Conservation (phyloP, 495 filamentous ascomycete species). For the Xylaria cubensis region DNA sequence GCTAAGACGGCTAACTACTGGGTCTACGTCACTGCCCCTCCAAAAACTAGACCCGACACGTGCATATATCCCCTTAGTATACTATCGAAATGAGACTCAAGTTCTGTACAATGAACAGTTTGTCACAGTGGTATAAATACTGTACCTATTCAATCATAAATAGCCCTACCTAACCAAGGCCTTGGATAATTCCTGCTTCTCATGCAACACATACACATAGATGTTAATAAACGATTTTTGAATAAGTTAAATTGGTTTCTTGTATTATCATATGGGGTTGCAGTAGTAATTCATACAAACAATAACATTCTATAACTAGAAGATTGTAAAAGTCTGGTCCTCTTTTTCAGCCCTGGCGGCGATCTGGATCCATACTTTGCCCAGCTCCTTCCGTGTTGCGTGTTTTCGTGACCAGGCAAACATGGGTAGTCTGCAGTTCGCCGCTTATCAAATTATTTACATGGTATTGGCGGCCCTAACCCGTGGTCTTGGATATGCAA, state of each 20-base stretch:
- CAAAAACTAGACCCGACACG: background rate
- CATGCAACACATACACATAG: background rate
- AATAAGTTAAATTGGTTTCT: background rate
- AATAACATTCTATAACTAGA: background rate
- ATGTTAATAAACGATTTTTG: background rate
- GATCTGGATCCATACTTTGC: too few relatives aligned
- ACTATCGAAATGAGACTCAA: background rate
- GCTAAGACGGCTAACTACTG: background rate
- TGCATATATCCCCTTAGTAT: background rate
- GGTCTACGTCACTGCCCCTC: conserved; percentile 19
- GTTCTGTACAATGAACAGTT: background rate
- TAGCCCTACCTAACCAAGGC: background rate
- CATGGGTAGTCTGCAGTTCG: too few relatives aligned
- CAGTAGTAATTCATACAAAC: background rate
- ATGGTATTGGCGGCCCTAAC: too few relatives aligned
- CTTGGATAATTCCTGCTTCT: background rate
- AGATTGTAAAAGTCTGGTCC: too few relatives aligned
- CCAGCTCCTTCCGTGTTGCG: too few relatives aligned
- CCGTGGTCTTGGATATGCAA: too few relatives aligned
- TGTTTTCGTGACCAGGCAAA: too few relatives aligned
- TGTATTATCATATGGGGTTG: background rate
- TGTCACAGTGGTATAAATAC: background rate
- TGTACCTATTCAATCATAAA: background rate
- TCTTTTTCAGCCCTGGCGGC: too few relatives aligned
- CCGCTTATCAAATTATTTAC: too few relatives aligned